phyloP scores from a whole-genome alignment of 1,139 yeast genomes.

The Pichia sp. region DNA sequence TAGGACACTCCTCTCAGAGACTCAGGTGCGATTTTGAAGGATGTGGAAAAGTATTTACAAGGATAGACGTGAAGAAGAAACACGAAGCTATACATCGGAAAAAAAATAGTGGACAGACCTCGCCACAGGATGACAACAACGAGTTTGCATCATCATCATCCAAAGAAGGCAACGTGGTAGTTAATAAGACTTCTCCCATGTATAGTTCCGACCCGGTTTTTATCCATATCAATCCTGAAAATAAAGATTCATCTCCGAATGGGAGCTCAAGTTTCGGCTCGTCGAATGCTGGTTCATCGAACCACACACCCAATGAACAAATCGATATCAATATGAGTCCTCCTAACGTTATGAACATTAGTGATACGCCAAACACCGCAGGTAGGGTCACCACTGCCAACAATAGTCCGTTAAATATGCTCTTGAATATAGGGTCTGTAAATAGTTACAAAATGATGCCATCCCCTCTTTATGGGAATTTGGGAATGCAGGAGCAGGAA shows the following conservation, averaged over 20 bases:
- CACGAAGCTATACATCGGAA: constrained; percentile 21
- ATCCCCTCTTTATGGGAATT: not conserved
- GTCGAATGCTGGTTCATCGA: not conserved
- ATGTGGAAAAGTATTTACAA: constrained; percentile 34
- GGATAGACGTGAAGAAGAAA: constrained; percentile 34
- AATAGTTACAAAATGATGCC: not conserved
- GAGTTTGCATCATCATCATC: not conserved
- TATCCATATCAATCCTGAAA: not conserved
- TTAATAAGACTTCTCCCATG: not conserved
- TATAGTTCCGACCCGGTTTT: not conserved
- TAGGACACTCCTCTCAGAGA: constrained; percentile 31
- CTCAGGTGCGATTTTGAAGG: constrained; percentile 35
- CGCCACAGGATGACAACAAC: not conserved
- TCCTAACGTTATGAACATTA: not conserved
- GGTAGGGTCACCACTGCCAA: not conserved
- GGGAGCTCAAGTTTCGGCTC: not conserved
- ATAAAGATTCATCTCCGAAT: not conserved
- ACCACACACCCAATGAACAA: not conserved
- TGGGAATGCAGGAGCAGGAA: not conserved
- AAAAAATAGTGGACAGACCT: not conserved
- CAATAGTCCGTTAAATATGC: not conserved
- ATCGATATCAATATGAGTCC: not conserved
- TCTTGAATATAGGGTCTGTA: not conserved
- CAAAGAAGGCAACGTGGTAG: not conserved
- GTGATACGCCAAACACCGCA: not conserved